Evolutionary conservation across 208 protist genomes (phyloP).

Genomic region (Leishmania tarentolae): DNA sequence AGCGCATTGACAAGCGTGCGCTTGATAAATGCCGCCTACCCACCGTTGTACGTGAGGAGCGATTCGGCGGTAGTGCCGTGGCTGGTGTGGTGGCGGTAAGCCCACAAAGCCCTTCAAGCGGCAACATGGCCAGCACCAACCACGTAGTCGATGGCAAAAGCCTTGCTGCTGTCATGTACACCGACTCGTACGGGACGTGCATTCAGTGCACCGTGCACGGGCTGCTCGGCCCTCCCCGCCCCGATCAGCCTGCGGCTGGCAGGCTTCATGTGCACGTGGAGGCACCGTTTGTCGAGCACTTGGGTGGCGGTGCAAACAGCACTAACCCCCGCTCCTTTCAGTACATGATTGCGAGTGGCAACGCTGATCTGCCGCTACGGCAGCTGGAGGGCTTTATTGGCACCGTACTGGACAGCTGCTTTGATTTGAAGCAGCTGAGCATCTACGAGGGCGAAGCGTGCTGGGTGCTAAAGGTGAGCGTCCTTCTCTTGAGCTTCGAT

Average conservation of each 20-base stretch:
- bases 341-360: slow-evolving; percentile 33
- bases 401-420: slow-evolving; percentile 49
- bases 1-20: slow-evolving; percentile 62
- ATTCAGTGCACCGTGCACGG: slow-evolving; percentile 65
- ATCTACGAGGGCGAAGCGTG: slow-evolving; percentile 78
- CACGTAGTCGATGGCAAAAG: slow-evolving; percentile 13
- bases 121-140: neutral
- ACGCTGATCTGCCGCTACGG: slow-evolving; percentile 61
- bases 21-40: slow-evolving; percentile 51
- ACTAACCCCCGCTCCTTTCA: slow-evolving; percentile 29
- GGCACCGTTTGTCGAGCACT: slow-evolving; percentile 65
- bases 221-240: slow-evolving; percentile 70
- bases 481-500: slow-evolving; percentile 77
- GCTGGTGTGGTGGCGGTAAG: neutral
- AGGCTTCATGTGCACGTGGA: slow-evolving; percentile 71
- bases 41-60: slow-evolving; percentile 56
- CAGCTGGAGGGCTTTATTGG: slow-evolving; percentile 74
- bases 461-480: slow-evolving; percentile 76
- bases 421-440: slow-evolving; percentile 59
- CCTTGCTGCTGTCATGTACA: slow-evolving; percentile 75
- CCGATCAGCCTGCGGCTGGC: slow-evolving; percentile 52
- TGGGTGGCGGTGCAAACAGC: slow-evolving; percentile 19
- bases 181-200: slow-evolving; percentile 68
- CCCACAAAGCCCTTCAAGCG: neutral
- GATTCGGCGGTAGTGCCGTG: neutral